Evolutionary conservation across 225 moss, liverwort and hornwort species (phyloP).

Genomic region (Pleurozium schreberi): DNA sequence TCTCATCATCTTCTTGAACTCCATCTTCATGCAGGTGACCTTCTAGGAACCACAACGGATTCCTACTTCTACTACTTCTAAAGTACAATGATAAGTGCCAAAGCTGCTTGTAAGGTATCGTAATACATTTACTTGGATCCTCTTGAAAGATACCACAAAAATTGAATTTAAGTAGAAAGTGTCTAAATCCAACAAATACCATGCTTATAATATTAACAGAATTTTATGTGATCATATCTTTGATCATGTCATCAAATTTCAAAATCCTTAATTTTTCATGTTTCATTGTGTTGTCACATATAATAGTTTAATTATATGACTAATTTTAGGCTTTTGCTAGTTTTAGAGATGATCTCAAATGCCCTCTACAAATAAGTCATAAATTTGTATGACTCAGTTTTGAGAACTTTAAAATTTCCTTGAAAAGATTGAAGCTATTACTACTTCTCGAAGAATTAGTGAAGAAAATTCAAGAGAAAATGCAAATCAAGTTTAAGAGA

Average conservation of each 20-base stretch:
- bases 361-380: background rate
- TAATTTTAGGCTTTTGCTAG: background rate
- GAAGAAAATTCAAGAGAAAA: too few relatives aligned
- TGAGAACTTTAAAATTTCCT: background rate
- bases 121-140: fast-evolving
- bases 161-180: background rate
- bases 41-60: too few relatives aligned
- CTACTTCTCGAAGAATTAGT: background rate
- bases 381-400: too few relatives aligned
- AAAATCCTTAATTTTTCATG: fast-evolving
- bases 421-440: background rate
- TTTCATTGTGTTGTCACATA: background rate
- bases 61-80: too few relatives aligned
- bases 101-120: too few relatives aligned
- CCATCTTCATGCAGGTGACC: too few relatives aligned
- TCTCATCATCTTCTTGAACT: too few relatives aligned
- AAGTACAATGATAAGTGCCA: too few relatives aligned
- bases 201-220: background rate
- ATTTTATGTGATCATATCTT: background rate
- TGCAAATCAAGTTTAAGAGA: too few relatives aligned
- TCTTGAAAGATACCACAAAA: background rate
- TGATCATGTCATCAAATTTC: background rate
- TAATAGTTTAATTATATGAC: background rate
- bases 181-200: background rate
- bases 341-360: background rate